Evolutionary conservation across 768 basidiomycete species (phyloP).

Genomic region (Mycena haematopus): DNA sequence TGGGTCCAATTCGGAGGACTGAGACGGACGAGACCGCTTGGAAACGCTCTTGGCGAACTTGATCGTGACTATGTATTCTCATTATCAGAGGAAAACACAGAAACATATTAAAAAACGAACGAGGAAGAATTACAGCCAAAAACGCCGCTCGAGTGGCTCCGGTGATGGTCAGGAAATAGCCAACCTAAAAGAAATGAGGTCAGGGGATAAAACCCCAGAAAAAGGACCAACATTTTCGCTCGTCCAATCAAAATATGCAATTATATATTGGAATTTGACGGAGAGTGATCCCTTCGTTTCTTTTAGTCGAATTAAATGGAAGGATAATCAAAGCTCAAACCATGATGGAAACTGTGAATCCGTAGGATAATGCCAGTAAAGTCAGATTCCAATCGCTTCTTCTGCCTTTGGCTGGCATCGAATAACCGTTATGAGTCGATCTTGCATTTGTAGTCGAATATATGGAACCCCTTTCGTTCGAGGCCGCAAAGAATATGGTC

Average conservation of each 20-base stretch:
- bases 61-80: constrained; percentile 44
- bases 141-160: constrained; percentile 48
- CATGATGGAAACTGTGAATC: constrained; percentile 44
- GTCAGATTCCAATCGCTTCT: constrained; percentile 58
- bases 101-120: constrained; percentile 38
- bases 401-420: constrained; percentile 36
- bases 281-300: constrained; percentile 44
- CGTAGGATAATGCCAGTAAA: constrained; percentile 48
- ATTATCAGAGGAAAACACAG: not conserved
- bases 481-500: constrained; percentile 51
- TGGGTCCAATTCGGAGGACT: constrained; percentile 24
- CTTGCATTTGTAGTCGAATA: not conserved
- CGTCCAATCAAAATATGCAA: constrained; percentile 50
- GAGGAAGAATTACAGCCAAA: constrained; percentile 51
- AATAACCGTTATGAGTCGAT: not conserved
- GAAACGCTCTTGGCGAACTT: constrained; percentile 39
- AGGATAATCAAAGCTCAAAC: constrained; percentile 24
- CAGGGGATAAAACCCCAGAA: not conserved
- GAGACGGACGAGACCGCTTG: constrained; percentile 11
- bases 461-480: constrained; percentile 18
- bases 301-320: not conserved
- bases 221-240: constrained; percentile 44
- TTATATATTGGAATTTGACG: constrained; percentile 55
- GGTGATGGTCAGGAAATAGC: constrained; percentile 52
- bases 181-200: constrained; percentile 42